These are phyloP conservation scores for Alliaria petiolata DNA, from an alignment of 345 rosid genomes.

Conservation along the genomic window DNA sequence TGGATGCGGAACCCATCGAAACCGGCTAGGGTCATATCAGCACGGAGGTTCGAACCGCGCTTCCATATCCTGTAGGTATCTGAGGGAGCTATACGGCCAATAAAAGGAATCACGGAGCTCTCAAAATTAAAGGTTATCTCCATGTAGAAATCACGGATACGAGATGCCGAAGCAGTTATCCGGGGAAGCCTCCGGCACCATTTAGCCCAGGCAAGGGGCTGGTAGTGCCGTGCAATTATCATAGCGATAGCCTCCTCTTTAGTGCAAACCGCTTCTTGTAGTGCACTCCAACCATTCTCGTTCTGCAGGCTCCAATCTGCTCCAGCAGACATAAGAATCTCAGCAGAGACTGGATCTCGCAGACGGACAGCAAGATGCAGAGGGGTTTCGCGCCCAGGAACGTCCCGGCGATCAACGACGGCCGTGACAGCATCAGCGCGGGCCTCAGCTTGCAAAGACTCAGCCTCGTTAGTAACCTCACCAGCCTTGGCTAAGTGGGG, in stretches of 20 bases:
- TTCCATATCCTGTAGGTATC: slow-evolving; percentile 99
- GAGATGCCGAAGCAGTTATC: slow-evolving; percentile 70
- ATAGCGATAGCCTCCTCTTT: slow-evolving; percentile 89
- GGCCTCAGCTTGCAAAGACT: slow-evolving; percentile 70
- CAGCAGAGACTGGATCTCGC: slow-evolving; percentile 76
- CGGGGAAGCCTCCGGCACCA: slow-evolving; percentile 98
- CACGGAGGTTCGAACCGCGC: slow-evolving; percentile 96
- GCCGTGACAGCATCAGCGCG: slow-evolving; percentile 74
- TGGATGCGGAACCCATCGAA: slow-evolving; percentile 96
- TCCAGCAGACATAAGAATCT: slow-evolving; percentile 88
- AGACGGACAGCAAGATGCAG: slow-evolving; percentile 89
- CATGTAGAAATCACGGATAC: slow-evolving; percentile 96
- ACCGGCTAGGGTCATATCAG: slow-evolving; percentile 97
- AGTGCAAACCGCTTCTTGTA: slow-evolving; percentile 96
- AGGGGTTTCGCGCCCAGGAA: slow-evolving; percentile 92
- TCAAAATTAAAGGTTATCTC: slow-evolving; percentile 97
- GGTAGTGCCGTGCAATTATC: slow-evolving; percentile 87
- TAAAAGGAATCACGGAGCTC: slow-evolving; percentile 96
- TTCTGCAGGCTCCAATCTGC: slow-evolving; percentile 99
- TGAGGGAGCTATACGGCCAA: slow-evolving; percentile 95
- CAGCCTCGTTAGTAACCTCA: slow-evolving; percentile 71
- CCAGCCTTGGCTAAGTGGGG: slow-evolving; percentile 83
- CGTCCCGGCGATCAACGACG: slow-evolving; percentile 82
- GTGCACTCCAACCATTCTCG: slow-evolving; percentile 97
- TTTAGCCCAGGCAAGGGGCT: slow-evolving; percentile 99